Base-by-base conservation (phyloP, 306 rosid genomes). In the Ormosia emarginata region DNA sequence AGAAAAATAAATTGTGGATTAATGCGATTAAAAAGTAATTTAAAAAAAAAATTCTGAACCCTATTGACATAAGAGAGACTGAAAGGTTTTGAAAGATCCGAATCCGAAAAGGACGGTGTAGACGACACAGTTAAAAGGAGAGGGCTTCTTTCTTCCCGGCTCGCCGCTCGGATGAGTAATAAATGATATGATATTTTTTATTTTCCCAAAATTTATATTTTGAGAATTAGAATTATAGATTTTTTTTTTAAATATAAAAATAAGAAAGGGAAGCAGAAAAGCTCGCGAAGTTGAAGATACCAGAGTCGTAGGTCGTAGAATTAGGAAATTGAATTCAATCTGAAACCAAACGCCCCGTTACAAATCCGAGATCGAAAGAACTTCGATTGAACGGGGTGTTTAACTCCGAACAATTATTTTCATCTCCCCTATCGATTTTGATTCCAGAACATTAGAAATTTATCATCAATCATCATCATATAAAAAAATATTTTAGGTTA, bases 331-430 rank as follows among this genome's bases (percentile, higher is more conserved):
- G 56, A 39, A 59, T 5, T 37, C 74, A 49, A 37, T 11, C 66
- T 17, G 47, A 71, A 83, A 24, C 24, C 24, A 24, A 24, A 83
- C 85, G 76, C 89, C 87, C 81, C 80, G 87, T 70, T 50, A 10
- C 59, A 37, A 43, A 36, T 83, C 56, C 34, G 39, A 55, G 17
- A 74, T 34, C 73, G 41, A 15, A 67, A 47, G 70, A 69, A 43
- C 32, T 69, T 56, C 41, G 58, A 12, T 79, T 67, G 43, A 70
- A 76, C 83, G 87, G 81, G 87, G 90, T 76, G 85, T 80, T 76
- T 40, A 37, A 24, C 57, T 24, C 14, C 6, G 50, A 18, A 2
- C 17, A 39, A 33, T 14, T 17, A 1, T 74, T 33, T 1, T 18
- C 12, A 59, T 29, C 65, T 58, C 14, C 36, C 14, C 24, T 3